Conservation (phyloP, 1,284 basidiomycete genomes). For the Austroboletus niveus region DNA sequence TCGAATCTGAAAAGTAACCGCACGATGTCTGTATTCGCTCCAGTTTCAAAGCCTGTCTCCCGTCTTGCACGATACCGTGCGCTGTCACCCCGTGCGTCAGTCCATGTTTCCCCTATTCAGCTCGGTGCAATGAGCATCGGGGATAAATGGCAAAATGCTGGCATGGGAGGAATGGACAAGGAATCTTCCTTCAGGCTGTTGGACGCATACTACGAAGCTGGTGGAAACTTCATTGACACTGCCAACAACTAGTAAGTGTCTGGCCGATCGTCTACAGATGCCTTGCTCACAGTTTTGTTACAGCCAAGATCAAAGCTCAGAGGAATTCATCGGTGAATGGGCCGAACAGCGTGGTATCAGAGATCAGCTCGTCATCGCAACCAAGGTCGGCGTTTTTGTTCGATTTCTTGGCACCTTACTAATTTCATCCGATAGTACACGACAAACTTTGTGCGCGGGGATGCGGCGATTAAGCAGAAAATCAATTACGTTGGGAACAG, state of each 20-base stretch:
- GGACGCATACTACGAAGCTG: no score
- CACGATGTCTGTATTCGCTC: not conserved
- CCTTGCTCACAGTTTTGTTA: not conserved
- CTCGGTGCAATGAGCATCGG: constrained; percentile 59
- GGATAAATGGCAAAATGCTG: constrained; percentile 39
- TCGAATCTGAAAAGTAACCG: not conserved
- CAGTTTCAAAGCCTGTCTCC: constrained; percentile 20
- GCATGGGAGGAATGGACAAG: constrained; percentile 38
- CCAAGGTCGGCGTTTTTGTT: constrained; percentile 35
- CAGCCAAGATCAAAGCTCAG: constrained; percentile 41
- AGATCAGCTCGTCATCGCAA: constrained; percentile 47
- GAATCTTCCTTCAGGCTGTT: constrained; percentile 32
- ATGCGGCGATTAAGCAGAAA: constrained; percentile 20
- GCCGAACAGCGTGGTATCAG: constrained; percentile 40
- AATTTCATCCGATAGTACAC: constrained; percentile 30
- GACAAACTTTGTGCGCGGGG: constrained; percentile 24
- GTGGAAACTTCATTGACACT: no score
- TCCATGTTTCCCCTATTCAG: constrained; percentile 53
- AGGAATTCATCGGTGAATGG: constrained; percentile 48
- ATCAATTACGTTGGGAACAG: constrained; percentile 37
- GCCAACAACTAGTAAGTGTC: constrained; percentile 33
- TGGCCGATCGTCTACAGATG: not conserved
- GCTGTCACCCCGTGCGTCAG: not conserved
- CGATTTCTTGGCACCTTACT: not conserved
- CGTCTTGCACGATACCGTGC: constrained; percentile 21